Percentiles rank a stretch among this genome's conserved stretches.
Conservation (phyloP, 1,139 yeast species). For the Pneumocystis carinii region DNA sequence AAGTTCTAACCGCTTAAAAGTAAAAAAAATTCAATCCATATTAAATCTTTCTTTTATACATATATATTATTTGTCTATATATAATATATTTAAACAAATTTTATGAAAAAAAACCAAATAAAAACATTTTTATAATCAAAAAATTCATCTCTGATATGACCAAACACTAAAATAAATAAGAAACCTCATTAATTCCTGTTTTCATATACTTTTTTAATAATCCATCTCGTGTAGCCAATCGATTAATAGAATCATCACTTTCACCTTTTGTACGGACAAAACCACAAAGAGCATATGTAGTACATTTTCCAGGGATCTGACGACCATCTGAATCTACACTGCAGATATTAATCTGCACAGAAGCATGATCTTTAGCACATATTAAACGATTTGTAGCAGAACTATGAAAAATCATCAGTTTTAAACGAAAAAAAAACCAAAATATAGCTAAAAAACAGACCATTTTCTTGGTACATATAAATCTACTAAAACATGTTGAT, state of each 20-base stretch:
- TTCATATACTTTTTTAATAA: slow-evolving; percentile 53
- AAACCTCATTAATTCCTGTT: background rate
- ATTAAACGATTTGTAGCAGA: slow-evolving; percentile 99
- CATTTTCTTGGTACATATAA: slow-evolving; percentile 99
- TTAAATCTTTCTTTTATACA: too few species aligned
- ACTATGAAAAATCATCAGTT: slow-evolving; percentile 17
- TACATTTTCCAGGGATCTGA: slow-evolving; percentile 79
- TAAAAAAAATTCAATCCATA: too few species aligned
- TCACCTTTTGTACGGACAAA: slow-evolving; percentile 85
- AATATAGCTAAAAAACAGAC: background rate
- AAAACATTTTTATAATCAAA: background rate
- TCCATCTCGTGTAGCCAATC: slow-evolving; percentile 99
- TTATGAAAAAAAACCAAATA: background rate
- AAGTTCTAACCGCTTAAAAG: background rate
- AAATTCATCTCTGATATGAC: background rate
- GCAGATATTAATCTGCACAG: slow-evolving; percentile 84
- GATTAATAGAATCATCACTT: slow-evolving; percentile 98
- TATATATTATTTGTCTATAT: too few species aligned
- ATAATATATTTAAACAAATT: too few species aligned
- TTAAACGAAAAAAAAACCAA: background rate
- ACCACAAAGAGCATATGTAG: slow-evolving; percentile 95
- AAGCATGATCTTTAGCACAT: slow-evolving; percentile 99
- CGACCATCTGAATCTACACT: slow-evolving; percentile 91
- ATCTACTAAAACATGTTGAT: slow-evolving; percentile 98
- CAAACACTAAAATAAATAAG: background rate